Conservation (phyloP, 2,329 filamentous ascomycete genomes). For the Venturiaceae sp. region DNA sequence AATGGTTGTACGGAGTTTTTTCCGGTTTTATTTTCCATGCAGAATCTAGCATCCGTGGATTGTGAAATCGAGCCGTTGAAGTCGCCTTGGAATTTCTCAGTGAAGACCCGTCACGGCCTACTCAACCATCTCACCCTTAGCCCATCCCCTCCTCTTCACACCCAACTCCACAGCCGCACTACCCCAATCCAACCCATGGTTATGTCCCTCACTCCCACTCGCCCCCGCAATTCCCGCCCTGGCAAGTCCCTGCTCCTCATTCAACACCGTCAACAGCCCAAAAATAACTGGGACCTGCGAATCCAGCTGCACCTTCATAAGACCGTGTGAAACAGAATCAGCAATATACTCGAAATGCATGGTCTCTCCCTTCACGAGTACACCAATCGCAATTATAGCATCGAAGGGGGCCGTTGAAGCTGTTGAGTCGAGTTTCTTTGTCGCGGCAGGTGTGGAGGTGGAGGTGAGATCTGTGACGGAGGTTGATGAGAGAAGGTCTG, state of each 20-base stretch:
- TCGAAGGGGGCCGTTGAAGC: conserved; percentile 61
- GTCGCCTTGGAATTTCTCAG: neutral
- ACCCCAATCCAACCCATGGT: conserved; percentile 97
- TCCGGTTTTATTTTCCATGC: too few species aligned
- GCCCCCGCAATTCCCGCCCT: conserved; percentile 60
- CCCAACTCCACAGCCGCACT: conserved; percentile 89
- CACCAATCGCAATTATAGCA: conserved; percentile 88
- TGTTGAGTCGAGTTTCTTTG: conserved; percentile 20
- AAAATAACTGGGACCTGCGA: conserved; percentile 84
- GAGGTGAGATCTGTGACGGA: conserved; percentile 58
- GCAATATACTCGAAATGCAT: conserved; percentile 99
- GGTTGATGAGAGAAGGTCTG: conserved; percentile 62
- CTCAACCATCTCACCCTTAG: conserved; percentile 52
- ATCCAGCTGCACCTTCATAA: conserved; percentile 93
- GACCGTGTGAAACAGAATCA: conserved; percentile 77
- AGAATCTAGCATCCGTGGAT: too few species aligned
- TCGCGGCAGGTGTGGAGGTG: conserved; percentile 27
- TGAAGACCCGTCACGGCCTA: conserved; percentile 15
- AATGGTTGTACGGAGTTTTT: too few species aligned
- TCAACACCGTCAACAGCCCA: conserved; percentile 81
- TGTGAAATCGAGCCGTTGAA: too few species aligned
- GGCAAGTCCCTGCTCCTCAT: conserved; percentile 75
- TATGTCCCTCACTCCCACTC: conserved; percentile 51
- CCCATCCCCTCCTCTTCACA: conserved; percentile 77
- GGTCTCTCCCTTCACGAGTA: conserved; percentile 95